phyloP scores from a whole-genome alignment of 345 rosid species.

The Rubroshorea leprosula region DNA sequence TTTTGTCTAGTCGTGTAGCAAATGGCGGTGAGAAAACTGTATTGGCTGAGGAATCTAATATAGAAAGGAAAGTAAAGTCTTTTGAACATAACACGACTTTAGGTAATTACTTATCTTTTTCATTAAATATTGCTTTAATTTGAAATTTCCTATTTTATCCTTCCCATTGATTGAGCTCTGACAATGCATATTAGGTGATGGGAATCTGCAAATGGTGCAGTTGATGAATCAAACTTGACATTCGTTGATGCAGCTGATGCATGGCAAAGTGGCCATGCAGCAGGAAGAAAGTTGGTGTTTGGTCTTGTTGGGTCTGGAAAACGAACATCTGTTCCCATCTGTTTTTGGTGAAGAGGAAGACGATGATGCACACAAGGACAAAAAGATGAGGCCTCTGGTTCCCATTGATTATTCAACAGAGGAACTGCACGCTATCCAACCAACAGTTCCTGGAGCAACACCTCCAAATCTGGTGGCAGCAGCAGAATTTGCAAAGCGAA shows the following conservation, averaged over 20 bases:
- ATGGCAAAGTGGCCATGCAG: slow-evolving; percentile 44
- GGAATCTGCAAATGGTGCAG: slow-evolving; percentile 45
- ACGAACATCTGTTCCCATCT: slow-evolving; percentile 80
- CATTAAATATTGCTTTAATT: not conserved
- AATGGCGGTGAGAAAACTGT: slow-evolving; percentile 40
- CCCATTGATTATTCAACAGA: slow-evolving; percentile 95
- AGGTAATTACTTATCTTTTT: slow-evolving; percentile 16
- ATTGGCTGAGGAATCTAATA: slow-evolving; percentile 26
- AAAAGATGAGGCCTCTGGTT: slow-evolving; percentile 92
- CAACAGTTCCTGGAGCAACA: slow-evolving; percentile 34
- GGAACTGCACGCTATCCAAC: slow-evolving; percentile 76
- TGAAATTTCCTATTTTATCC: not conserved
- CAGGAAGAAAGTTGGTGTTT: slow-evolving; percentile 80
- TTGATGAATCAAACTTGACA: slow-evolving; percentile 40
- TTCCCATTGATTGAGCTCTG: slow-evolving; percentile 3
- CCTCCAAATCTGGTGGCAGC: slow-evolving; percentile 87
- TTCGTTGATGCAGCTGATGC: slow-evolving; percentile 41
- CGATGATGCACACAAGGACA: slow-evolving; percentile 77
- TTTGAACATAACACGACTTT: slow-evolving; percentile 28
- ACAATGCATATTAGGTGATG: slow-evolving; percentile 34
- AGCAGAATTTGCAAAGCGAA: slow-evolving; percentile 86
- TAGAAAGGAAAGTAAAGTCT: slow-evolving; percentile 35
- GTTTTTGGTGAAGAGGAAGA: slow-evolving; percentile 95
- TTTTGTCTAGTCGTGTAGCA: slow-evolving; percentile 35
- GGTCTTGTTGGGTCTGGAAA: slow-evolving; percentile 96